Base-by-base conservation (phyloP, 805 yeast species). In the Pichia nakasei region DNA sequence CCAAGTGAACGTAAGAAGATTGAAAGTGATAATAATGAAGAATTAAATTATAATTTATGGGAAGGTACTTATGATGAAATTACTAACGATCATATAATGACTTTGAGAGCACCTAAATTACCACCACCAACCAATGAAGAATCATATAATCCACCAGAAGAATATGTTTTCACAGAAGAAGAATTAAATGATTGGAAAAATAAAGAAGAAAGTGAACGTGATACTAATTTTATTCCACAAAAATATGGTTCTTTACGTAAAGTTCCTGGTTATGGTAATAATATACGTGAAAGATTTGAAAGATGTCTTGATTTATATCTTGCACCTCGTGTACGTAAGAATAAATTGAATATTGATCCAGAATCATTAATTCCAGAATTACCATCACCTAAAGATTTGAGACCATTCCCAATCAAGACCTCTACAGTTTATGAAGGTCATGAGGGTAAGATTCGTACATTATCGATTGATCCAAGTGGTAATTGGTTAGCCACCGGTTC, bases 51-150 rank as follows among this genome's bases (percentile, higher is more conserved):
- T 60, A 96, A 93, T 63, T 71, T 93, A 46, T 93, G 99, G 99
- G 81, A 75, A 19, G 85, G 81, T 53, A 26, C 33, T 5, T 77
- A 79, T 39, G 73, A 69, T 36, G 66, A 65, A 35, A 77, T 74
- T 41, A 61, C 71, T 4, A 65, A 67, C 32, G 95, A 88, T 57
- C 96, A 89, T 63, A 70, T 87, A 38, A 88, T 88, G 96, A 87
- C 78, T 50, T 69, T 91, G 54, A 78, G 96, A 59, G 98, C 98
- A 15, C 98, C 99, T 33, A 91, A 93, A 63, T 54, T 87, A 55
- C 80, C 96, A 15, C 97, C 97, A 31, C 99, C 99, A 46, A 86
- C 97, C 1, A 79, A 93, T 59, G 98, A 91, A 53, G 96, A 91
- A 68, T 80, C 93, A 56, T 93, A 93, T 64, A 93, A 93, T 60